Evolutionary conservation across 306 rosid genomes (phyloP).

Genomic region (Geum urbanum): DNA sequence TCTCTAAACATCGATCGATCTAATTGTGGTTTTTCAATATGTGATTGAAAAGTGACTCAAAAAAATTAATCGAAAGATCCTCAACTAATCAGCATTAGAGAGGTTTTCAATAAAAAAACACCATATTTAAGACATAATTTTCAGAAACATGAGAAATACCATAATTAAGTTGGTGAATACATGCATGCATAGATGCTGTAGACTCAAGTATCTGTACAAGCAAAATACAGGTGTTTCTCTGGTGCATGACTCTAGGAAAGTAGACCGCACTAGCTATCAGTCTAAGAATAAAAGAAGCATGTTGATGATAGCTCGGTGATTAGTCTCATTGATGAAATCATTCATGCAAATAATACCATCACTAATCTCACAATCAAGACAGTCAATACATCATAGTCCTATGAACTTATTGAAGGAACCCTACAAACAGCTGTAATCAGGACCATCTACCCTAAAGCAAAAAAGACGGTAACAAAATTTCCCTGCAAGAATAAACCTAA

Average conservation of each 20-base stretch:
- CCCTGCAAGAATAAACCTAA: constrained; percentile 19
- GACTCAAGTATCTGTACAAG: not conserved
- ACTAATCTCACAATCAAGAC: not conserved
- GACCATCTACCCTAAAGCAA: constrained; percentile 23
- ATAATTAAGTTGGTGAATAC: too few species aligned
- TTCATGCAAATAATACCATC: not conserved
- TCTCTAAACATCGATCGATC: too few species aligned
- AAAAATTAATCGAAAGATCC: too few species aligned
- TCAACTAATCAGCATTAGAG: too few species aligned
- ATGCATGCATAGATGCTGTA: not conserved
- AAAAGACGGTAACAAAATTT: constrained; percentile 15
- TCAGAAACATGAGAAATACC: not conserved
- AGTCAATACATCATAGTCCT: constrained; percentile 8
- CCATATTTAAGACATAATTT: too few species aligned
- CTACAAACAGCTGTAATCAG: constrained; percentile 15
- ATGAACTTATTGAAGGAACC: not conserved
- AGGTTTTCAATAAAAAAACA: too few species aligned
- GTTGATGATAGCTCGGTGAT: not conserved
- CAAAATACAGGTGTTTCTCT: too few species aligned
- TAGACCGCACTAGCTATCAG: too few species aligned
- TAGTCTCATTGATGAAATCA: not conserved
- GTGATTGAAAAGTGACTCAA: too few species aligned
- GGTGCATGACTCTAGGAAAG: too few species aligned
- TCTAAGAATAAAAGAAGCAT: too few species aligned
- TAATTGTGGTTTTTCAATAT: too few species aligned